These are phyloP conservation scores for Zygotorulaspora mrakii DNA, from an alignment of 1,139 yeast species.

Conservation along the genomic window DNA sequence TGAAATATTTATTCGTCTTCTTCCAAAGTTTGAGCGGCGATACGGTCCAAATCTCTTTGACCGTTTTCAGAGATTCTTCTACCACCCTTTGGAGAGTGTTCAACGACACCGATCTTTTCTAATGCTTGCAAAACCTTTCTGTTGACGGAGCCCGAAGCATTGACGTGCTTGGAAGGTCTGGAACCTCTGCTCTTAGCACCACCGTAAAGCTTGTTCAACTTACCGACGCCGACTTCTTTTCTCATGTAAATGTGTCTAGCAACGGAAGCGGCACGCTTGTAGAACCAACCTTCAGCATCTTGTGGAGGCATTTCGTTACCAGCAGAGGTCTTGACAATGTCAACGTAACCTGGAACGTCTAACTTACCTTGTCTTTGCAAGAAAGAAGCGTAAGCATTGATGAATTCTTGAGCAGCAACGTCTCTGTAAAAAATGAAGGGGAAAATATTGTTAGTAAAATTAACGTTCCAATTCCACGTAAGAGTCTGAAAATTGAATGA, in stretches of 20 bases:
- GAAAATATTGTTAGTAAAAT: constrained; percentile 7
- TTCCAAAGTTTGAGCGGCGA: constrained; percentile 98
- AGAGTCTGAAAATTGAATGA: background rate
- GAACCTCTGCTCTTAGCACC: constrained; percentile 99
- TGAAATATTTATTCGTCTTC: constrained; percentile 61
- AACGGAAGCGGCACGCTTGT: constrained; percentile 99
- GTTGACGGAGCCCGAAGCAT: constrained; percentile 99
- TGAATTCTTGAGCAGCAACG: constrained; percentile 99
- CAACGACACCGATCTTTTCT: constrained; percentile 97
- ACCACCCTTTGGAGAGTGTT: constrained; percentile 97
- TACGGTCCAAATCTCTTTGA: constrained; percentile 99
- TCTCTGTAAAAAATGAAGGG: constrained; percentile 54
- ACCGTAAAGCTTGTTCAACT: constrained; percentile 98
- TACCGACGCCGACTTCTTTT: constrained; percentile 99
- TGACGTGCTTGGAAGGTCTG: constrained; percentile 98
- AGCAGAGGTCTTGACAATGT: constrained; percentile 97
- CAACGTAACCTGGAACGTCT: constrained; percentile 99
- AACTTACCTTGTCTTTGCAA: constrained; percentile 99
- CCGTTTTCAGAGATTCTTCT: constrained; percentile 99
- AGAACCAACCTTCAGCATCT: constrained; percentile 99
- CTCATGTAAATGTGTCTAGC: constrained; percentile 99
- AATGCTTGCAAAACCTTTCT: constrained; percentile 97
- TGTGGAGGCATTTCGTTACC: constrained; percentile 99
- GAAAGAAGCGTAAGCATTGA: constrained; percentile 99
- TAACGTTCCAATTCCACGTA: background rate